A percentile compares a stretch with the other conserved stretches of the same genome.
phyloP scores from a whole-genome alignment of 805 yeast species.

The Pichia cephalocereana region DNA sequence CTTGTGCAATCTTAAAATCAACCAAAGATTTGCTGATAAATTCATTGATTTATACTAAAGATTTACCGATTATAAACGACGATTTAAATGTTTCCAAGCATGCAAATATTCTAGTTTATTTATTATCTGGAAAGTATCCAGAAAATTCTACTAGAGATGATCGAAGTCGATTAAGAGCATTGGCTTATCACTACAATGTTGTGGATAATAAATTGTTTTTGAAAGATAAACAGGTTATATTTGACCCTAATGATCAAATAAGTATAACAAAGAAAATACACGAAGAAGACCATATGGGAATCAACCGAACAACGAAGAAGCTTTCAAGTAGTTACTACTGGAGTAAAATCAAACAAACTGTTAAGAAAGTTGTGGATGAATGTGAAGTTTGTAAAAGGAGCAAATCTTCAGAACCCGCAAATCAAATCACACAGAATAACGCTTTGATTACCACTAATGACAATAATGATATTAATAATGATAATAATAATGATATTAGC shows the following conservation, averaged over 20 bases:
- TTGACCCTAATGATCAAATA: constrained; percentile 65
- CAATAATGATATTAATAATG: no score
- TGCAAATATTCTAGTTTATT: constrained; percentile 67
- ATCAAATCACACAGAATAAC: background rate
- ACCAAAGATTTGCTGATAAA: constrained; percentile 72
- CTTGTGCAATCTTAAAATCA: constrained; percentile 85
- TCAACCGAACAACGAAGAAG: constrained; percentile 73
- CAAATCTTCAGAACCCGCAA: constrained; percentile 20
- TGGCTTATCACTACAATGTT: constrained; percentile 68
- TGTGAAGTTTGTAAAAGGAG: constrained; percentile 58
- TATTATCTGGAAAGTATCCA: constrained; percentile 83
- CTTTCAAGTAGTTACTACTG: constrained; percentile 81
- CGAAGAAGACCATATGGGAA: constrained; percentile 65
- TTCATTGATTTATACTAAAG: constrained; percentile 77
- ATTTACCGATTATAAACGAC: constrained; percentile 44
- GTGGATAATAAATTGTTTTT: constrained; percentile 65
- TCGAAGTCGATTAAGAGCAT: constrained; percentile 75
- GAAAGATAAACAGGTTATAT: constrained; percentile 57
- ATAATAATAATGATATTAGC: no score
- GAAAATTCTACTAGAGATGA: constrained; percentile 73
- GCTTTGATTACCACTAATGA: no score
- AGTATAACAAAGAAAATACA: constrained; percentile 69
- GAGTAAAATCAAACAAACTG: constrained; percentile 86
- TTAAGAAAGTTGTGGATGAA: constrained; percentile 62
- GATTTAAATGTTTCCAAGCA: constrained; percentile 26